These are phyloP conservation scores for Didymella exigua DNA, from an alignment of 2,329 filamentous ascomycete genomes.

Conservation along the genomic window DNA sequence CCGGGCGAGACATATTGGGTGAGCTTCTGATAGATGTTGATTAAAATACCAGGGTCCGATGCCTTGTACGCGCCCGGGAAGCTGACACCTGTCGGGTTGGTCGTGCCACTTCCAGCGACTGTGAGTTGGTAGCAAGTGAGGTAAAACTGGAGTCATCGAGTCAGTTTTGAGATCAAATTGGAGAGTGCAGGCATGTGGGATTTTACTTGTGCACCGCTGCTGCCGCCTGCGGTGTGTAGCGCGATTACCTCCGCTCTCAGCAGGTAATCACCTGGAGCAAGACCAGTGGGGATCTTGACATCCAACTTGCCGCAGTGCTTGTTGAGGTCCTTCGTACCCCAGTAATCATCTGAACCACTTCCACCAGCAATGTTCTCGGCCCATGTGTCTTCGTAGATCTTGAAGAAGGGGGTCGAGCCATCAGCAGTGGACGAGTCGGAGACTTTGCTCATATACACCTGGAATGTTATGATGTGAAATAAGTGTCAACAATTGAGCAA, in stretches of 20 bases:
- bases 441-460: slow-evolving; percentile 51
- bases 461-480: background rate
- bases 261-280: slow-evolving; percentile 62
- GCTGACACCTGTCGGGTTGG: slow-evolving; percentile 52
- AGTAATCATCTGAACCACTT: slow-evolving; percentile 53
- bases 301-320: slow-evolving; percentile 55
- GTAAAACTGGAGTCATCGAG: slow-evolving; percentile 46
- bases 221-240: slow-evolving; percentile 58
- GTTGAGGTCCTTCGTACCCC: slow-evolving; percentile 57
- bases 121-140: slow-evolving; percentile 63
- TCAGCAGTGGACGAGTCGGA: slow-evolving; percentile 58
- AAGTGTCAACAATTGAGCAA: background rate
- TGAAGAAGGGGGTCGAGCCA: slow-evolving; percentile 61
- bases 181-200: background rate
- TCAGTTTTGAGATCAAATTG: background rate
- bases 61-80: slow-evolving; percentile 64
- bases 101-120: slow-evolving; percentile 60
- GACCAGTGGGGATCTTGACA: slow-evolving; percentile 59
- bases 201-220: slow-evolving; percentile 46
- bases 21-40: slow-evolving; percentile 63
- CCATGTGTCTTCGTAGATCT: slow-evolving; percentile 61
- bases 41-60: slow-evolving; percentile 62
- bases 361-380: slow-evolving; percentile 52
- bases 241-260: slow-evolving; percentile 62
- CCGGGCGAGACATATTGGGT: slow-evolving; percentile 60